Base-by-base conservation (phyloP, 2,329 filamentous ascomycete species). In the Ophiostoma triangulosporum region DNA sequence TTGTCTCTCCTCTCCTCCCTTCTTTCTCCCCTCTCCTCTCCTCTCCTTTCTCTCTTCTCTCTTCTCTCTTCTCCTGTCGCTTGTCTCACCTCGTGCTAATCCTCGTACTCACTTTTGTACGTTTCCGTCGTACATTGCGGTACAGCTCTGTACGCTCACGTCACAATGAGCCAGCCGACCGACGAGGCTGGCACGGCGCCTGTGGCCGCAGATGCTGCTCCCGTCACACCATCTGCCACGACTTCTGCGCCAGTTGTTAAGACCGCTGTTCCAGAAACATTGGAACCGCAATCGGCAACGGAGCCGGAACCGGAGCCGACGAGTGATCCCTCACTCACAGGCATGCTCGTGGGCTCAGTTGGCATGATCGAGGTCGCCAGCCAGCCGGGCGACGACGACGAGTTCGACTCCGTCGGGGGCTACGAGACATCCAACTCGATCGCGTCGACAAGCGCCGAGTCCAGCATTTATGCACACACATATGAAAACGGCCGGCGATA, bases 401-500 rank as follows among this genome's bases (percentile, higher is more conserved):
- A 60, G 54, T 61, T 61, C 29, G 60, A 59, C 17, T 15, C 29
- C 12, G 49, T 54, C 26, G 59, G 58, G 20, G 60, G 59, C 40
- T 61, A 57, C 40, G 60, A 62, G 27, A 60, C 54, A 3, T 50
- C 46, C 14, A 50, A 38, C 29, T 62, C 61, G 4, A 48, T 54
- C 2, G 57, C 52, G 15, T 60, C 61, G 4, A 62, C 62, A 4
- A 61, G 59, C 4, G 53, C 62, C 14, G 58, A 59, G 4, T 60
- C 60, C 11, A 60, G 57, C 57, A 54, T 64, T 22, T 59, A 60
- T 55, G 61, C 60, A 20, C 60, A 64, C 54, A 58, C 60, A 3
- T 61, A 55, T 48, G 62, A 63, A 54, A 58, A 62, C 50, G 59
- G 58, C 43, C 58, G 64, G 2, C 57, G 62, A 8, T 65, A 64